Conservation (phyloP, 805 yeast species). For the Candida railenensis region DNA sequence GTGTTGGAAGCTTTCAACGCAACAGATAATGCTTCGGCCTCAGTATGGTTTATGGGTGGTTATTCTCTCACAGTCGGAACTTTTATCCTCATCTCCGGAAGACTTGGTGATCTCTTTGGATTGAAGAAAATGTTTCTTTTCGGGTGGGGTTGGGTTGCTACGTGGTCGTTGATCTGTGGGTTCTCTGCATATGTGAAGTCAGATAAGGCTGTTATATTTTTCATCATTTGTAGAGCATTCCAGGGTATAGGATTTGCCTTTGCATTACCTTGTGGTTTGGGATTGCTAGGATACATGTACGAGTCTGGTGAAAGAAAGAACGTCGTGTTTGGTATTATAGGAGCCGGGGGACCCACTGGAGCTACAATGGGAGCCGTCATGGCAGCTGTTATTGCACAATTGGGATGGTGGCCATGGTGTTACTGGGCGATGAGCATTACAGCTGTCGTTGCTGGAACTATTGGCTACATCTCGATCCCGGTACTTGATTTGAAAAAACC, state of each 20-base stretch:
- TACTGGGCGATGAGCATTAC: slow-evolving; percentile 49
- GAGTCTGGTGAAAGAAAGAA: slow-evolving; percentile 48
- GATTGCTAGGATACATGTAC: slow-evolving; percentile 48
- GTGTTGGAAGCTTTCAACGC: slow-evolving; percentile 24
- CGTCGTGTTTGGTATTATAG: slow-evolving; percentile 55
- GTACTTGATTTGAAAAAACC: slow-evolving; percentile 1
- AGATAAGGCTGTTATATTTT: slow-evolving; percentile 47
- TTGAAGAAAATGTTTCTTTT: slow-evolving; percentile 49
- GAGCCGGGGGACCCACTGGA: slow-evolving; percentile 64
- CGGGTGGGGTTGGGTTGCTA: slow-evolving; percentile 54
- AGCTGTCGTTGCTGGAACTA: slow-evolving; percentile 26
- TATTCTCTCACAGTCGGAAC: slow-evolving; percentile 73
- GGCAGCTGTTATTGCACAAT: slow-evolving; percentile 46
- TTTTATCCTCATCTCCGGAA: slow-evolving; percentile 65
- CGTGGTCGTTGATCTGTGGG: slow-evolving; percentile 65
- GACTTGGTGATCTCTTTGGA: slow-evolving; percentile 72
- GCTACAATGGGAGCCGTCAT: slow-evolving; percentile 55
- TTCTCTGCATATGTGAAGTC: slow-evolving; percentile 50
- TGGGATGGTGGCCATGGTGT: slow-evolving; percentile 61
- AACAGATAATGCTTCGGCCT: slow-evolving; percentile 17
- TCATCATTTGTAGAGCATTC: slow-evolving; percentile 54
- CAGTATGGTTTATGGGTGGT: slow-evolving; percentile 70
- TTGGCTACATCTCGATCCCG: slow-evolving; percentile 41
- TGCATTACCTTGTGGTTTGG: slow-evolving; percentile 59
- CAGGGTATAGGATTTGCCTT: slow-evolving; percentile 68